Conservation (phyloP, 2,329 filamentous ascomycete species). For the Tolypocladium pustulatum region DNA sequence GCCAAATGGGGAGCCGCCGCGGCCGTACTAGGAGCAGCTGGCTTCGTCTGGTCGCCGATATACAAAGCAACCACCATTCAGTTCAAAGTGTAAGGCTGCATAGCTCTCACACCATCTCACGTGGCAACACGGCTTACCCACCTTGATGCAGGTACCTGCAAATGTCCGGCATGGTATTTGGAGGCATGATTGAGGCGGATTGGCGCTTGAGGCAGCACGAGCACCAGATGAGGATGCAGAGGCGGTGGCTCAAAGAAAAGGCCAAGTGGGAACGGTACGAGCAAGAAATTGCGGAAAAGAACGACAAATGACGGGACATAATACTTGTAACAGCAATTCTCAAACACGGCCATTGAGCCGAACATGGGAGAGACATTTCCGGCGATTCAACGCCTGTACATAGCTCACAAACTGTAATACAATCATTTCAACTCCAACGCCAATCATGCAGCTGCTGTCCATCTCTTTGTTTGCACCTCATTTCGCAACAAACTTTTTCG, state of each 20-base stretch:
- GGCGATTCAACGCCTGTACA: background rate
- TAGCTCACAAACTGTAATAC: background rate
- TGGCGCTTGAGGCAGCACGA: slow-evolving; percentile 57
- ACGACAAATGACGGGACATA: slow-evolving; percentile 17
- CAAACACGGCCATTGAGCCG: background rate
- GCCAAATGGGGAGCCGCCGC: slow-evolving; percentile 63
- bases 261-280: slow-evolving; percentile 61
- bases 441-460: slow-evolving; percentile 4
- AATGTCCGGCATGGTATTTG: slow-evolving; percentile 78
- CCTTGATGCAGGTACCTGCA: slow-evolving; percentile 54
- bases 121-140: background rate
- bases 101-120: background rate
- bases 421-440: slow-evolving; percentile 19
- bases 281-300: slow-evolving; percentile 41
- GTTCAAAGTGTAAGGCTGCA: slow-evolving; percentile 58
- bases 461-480: slow-evolving; percentile 10
- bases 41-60: slow-evolving; percentile 55
- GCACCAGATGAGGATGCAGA: slow-evolving; percentile 51
- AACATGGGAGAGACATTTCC: background rate
- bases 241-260: slow-evolving; percentile 51
- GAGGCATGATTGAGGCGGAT: slow-evolving; percentile 68
- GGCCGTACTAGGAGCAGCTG: slow-evolving; percentile 50
- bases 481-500: slow-evolving; percentile 57
- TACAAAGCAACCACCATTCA: slow-evolving; percentile 65
- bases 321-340: background rate